Percentiles rank a stretch among this genome's conserved stretches.
Conservation (phyloP, 2,329 filamentous ascomycete species). For the Exophiala bonariae region DNA sequence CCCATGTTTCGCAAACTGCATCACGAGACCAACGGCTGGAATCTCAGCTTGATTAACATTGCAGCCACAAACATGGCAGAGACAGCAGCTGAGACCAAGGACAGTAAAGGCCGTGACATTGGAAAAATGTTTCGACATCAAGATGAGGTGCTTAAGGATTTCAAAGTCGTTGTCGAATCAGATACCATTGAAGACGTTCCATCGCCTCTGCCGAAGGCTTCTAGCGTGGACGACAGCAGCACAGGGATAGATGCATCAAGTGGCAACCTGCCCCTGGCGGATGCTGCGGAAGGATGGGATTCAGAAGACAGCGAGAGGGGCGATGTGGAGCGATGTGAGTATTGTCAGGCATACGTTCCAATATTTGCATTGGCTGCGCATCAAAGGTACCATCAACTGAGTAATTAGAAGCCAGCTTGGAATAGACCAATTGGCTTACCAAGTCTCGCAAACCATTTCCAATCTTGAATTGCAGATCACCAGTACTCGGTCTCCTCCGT, state of each 20-base stretch:
- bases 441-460: background rate
- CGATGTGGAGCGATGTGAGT: slow-evolving; percentile 18
- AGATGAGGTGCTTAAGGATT: slow-evolving; percentile 67
- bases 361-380: slow-evolving; percentile 24
- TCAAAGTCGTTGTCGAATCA: slow-evolving; percentile 46
- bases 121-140: slow-evolving; percentile 78
- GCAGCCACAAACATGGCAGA: slow-evolving; percentile 82
- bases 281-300: slow-evolving; percentile 18
- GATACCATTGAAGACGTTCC: slow-evolving; percentile 1
- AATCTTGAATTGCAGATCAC: background rate
- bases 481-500: too few species aligned
- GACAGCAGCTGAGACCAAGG: slow-evolving; percentile 51
- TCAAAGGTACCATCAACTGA: slow-evolving; percentile 23
- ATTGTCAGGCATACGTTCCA: slow-evolving; percentile 23
- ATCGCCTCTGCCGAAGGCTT: background rate
- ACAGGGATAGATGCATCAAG: background rate
- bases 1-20: slow-evolving; percentile 75
- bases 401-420: slow-evolving; percentile 4
- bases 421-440: background rate
- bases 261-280: background rate
- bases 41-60: slow-evolving; percentile 80
- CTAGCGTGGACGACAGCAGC: background rate
- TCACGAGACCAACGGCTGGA: slow-evolving; percentile 69
- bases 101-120: slow-evolving; percentile 72
- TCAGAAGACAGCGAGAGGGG: slow-evolving; percentile 17